Evolutionary conservation across 2,329 filamentous ascomycete species (phyloP), one percentile per base, ranked within the genome.

Genomic region (Aspergillus ochraceoroseus): DNA sequence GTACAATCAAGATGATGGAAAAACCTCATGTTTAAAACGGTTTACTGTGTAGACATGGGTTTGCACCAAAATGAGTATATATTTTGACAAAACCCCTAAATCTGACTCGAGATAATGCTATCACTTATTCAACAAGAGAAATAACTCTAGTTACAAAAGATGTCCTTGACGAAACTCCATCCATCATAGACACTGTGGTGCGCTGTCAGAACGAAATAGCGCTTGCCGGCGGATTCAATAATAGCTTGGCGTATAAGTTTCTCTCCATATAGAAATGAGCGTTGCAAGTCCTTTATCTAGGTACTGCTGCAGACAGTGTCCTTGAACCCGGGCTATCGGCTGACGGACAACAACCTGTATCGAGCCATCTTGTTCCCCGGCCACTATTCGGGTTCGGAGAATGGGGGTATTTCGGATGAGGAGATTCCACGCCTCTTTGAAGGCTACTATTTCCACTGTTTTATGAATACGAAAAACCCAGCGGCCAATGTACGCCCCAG

Each of bases 401-500:
- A 72, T 65, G 9, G 64, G 57, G 17, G 57, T 53, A 8, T 58
- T 57, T 7, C 57, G 43, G 1, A 66, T 54, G 2, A 64, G 55
- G 5, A 43, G 48, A 26, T 64, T 51, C 65, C 67, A 71, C 1
- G 68, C 62, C 3, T 52, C 41, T 37, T 59, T 14, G 9, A 66
- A 52, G 61, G 59, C 23, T 34, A 48, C 12, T 57, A 28, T 29
- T 61, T 57, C 8, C 58, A 44, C 4, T 48, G 38, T 18, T 7
- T 31, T 17, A 3, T 14, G 18, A 6, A 44, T 38, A 9, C 25
- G 57, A 52, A 7, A 68, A 6, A 66, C 46, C 28, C 61, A 61
- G 35, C 67, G 62, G 2, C 61, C 63, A 23, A 67, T 56, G 38
- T 70, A 70, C 2, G 63, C 59, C 11, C 61, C 60, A 5, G 56